A percentile compares a stretch with the other conserved stretches of the same genome.
phyloP scores from a whole-genome alignment of 2,329 filamentous ascomycete genomes.

The Nectriaceae sp. region DNA sequence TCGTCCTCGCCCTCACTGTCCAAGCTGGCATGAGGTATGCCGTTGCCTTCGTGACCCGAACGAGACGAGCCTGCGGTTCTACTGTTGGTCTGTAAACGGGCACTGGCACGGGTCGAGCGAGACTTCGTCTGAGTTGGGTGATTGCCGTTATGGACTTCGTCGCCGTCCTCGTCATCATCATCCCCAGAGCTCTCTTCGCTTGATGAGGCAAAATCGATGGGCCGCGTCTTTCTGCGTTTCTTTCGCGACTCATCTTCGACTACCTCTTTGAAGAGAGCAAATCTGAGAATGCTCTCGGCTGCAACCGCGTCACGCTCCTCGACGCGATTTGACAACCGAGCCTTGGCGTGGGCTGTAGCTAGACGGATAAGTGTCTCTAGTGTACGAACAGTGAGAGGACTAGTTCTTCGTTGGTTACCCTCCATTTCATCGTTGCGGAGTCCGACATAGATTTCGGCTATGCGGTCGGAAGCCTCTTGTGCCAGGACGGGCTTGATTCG shows the following conservation, averaged over 20 bases:
- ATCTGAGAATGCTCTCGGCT: constrained; percentile 87
- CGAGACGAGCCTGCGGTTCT: background rate
- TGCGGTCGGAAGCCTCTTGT: constrained; percentile 88
- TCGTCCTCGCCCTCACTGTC: constrained; percentile 10
- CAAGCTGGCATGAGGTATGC: background rate
- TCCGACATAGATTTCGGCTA: constrained; percentile 87
- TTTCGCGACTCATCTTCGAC: constrained; percentile 77
- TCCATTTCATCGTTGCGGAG: constrained; percentile 95
- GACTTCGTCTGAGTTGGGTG: constrained; percentile 24
- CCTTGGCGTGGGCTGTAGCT: constrained; percentile 92
- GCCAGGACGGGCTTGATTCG: constrained; percentile 88
- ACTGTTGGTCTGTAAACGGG: constrained; percentile 23
- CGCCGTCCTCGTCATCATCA: constrained; percentile 56
- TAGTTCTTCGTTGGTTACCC: constrained; percentile 89
- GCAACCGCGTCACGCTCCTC: constrained; percentile 87
- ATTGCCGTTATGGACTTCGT: constrained; percentile 56
- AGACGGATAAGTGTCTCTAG: constrained; percentile 98
- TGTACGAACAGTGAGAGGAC: constrained; percentile 94
- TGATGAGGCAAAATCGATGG: constrained; percentile 58
- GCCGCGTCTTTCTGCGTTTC: constrained; percentile 73
- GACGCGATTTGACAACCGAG: constrained; percentile 82
- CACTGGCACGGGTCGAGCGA: constrained; percentile 32
- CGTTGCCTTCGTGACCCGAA: background rate
- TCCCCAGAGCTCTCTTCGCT: constrained; percentile 61
- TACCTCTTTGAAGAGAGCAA: constrained; percentile 96